Evolutionary conservation across 23 red algal genomes (phyloP).

Genomic region (Gracilaria domingensis): DNA sequence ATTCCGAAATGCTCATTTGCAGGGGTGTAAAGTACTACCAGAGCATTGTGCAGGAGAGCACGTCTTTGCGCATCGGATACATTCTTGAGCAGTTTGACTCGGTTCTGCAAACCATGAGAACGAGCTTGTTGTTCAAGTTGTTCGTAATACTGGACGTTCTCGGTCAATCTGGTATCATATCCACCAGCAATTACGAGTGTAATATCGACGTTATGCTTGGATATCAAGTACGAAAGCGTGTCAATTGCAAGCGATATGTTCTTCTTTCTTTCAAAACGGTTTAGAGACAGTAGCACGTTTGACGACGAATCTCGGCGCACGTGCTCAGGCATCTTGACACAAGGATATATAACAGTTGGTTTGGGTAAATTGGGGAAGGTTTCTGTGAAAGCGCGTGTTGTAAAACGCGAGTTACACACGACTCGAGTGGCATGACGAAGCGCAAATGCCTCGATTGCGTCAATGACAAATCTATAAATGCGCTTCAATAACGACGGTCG

Average conservation of each 20-base stretch:
- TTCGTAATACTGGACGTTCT: constrained; percentile 77
- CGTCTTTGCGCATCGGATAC: constrained; percentile 59
- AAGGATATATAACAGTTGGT: constrained; percentile 85
- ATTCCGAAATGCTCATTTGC: constrained; percentile 97
- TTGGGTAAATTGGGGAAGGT: constrained; percentile 65
- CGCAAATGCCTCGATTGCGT: constrained; percentile 67
- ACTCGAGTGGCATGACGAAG: constrained; percentile 67
- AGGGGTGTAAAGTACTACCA: constrained; percentile 90
- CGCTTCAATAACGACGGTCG: constrained; percentile 21
- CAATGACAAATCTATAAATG: constrained; percentile 73
- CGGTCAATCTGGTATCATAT: constrained; percentile 82
- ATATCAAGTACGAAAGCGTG: constrained; percentile 48
- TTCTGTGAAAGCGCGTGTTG: constrained; percentile 51
- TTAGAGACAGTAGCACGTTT: constrained; percentile 79
- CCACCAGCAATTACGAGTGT: constrained; percentile 88
- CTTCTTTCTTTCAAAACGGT: constrained; percentile 97
- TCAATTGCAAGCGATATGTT: constrained; percentile 81
- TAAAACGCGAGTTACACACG: constrained; percentile 87
- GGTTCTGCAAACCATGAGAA: constrained; percentile 30
- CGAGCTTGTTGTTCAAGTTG: constrained; percentile 44
- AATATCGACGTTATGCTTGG: background rate
- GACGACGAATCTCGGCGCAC: background rate
- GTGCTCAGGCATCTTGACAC: constrained; percentile 15
- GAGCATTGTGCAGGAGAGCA: constrained; percentile 49
- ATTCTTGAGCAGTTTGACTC: constrained; percentile 68